Evolutionary conservation across 2,329 filamentous ascomycete species (phyloP), one percentile per base, ranked within the genome.

Genomic region (Monosporascus sp.): DNA sequence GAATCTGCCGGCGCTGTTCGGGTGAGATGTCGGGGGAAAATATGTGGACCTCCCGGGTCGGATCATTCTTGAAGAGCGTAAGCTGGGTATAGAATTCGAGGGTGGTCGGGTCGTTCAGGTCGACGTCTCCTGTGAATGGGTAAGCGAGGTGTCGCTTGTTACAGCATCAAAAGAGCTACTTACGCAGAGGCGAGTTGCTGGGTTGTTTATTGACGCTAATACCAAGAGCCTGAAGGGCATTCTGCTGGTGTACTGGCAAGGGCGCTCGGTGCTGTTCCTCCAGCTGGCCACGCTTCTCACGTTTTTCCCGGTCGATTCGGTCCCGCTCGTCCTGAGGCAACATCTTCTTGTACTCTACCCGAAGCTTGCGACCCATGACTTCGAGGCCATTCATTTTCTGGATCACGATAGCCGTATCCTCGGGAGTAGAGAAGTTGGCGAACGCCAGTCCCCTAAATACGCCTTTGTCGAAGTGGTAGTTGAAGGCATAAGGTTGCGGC

Each of bases 341-440:
- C 94, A 99, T 97, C 76, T 97, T 97, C 80, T 99, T 99, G 77
- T 97, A 99, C 72, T 99, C 94, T 25, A 99, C 94, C 48, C 94
- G 83, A 61, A 99, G 76, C 74, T 97, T 97, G 56, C 94, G 83
- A 46, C 94, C 94, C 68, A 96, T 91, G 8, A 99, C 83, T 66
- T 97, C 94, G 71, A 97, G 88, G 63, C 96, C 91, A 67, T 99
- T 99, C 80, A 99, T 88, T 50, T 87, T 82, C 54, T 96, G 88
- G 57, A 99, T 99, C 49, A 97, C 94, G 49, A 87, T 81, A 14
- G 89, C 88, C 0, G 94, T 99, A 71, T 99, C 94, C 60, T 97
- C 89, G 1, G 94, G 85, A 17, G 90, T 96, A 37, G 94, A 96
- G 71, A 97, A 99, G 74, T 99, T 99, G 67, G 94, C 94, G 75